Evolutionary conservation across 306 rosid genomes (phyloP).

Genomic region (Vigna radiata): DNA sequence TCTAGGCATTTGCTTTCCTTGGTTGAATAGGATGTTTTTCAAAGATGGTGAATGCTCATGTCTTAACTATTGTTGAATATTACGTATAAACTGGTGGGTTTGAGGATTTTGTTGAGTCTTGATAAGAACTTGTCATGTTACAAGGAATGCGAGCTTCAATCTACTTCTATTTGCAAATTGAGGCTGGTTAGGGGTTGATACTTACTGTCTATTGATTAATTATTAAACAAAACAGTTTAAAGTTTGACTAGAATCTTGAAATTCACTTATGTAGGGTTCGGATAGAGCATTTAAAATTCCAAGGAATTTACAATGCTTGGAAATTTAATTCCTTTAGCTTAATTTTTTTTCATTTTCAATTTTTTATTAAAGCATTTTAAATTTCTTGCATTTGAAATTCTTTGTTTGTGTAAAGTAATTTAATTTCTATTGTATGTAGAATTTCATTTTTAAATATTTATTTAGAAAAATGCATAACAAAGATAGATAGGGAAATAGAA

Average conservation of each 20-base stretch:
- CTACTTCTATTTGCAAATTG: constrained; percentile 31
- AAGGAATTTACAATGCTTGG: background rate
- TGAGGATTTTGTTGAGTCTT: constrained; percentile 33
- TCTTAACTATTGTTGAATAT: constrained; percentile 18
- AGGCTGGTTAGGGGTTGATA: constrained; percentile 13
- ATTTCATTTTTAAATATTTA: background rate
- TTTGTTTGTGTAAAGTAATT: background rate
- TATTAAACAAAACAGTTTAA: constrained; percentile 9
- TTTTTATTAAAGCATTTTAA: background rate
- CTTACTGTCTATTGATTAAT: constrained; percentile 15
- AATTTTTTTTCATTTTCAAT: background rate
- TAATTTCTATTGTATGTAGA: background rate
- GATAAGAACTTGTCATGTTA: constrained; percentile 10
- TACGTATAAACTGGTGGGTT: constrained; percentile 24
- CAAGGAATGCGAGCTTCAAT: background rate
- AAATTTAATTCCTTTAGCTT: background rate
- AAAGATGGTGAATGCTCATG: background rate
- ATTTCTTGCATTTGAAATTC: background rate
- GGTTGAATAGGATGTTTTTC: constrained; percentile 32
- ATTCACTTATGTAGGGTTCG: background rate
- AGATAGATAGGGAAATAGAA: background rate
- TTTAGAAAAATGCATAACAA: background rate
- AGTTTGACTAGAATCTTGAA: constrained; percentile 36
- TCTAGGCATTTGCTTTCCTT: constrained; percentile 21
- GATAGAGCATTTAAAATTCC: background rate